Percentiles rank a stretch among this genome's conserved stretches.
phyloP scores from a whole-genome alignment of 192 early-diverging fungal species.

The Coemansia sp. region DNA sequence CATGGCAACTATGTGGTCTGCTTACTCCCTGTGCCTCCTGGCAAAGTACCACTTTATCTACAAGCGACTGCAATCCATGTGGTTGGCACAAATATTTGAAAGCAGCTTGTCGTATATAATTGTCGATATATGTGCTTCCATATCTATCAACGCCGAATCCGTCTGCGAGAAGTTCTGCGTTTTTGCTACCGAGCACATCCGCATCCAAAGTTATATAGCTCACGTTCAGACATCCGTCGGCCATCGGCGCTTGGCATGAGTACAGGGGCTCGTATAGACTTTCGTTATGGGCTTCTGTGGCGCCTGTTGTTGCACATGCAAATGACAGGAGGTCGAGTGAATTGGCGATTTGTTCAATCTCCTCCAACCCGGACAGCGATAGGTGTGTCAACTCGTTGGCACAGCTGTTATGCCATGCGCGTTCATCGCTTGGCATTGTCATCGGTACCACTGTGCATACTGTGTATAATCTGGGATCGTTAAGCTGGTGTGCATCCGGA shows the following conservation, averaged over 20 bases:
- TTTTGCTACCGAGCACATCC: constrained; percentile 25
- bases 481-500: not conserved
- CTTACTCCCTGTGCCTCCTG: not conserved
- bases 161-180: constrained; percentile 22
- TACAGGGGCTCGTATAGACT: constrained; percentile 34
- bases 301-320: not conserved
- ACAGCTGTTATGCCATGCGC: not conserved
- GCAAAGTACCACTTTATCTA: not conserved
- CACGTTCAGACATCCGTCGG: constrained; percentile 42
- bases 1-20: not conserved
- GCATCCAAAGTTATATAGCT: constrained; percentile 37
- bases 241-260: constrained; percentile 23
- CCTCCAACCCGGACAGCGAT: constrained; percentile 2
- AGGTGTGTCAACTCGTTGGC: not conserved
- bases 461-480: not conserved
- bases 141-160: constrained; percentile 7
- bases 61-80: not conserved
- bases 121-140: constrained; percentile 9
- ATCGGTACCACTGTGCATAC: not conserved
- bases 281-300: constrained; percentile 16
- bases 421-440: not conserved
- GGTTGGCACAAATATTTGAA: not conserved
- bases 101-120: constrained; percentile 3
- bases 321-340: constrained; percentile 41
- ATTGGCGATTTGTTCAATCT: constrained; percentile 9